These are phyloP conservation scores for Populus hybrid DNA, from an alignment of 441 rosid genomes.

Conservation along the genomic window DNA sequence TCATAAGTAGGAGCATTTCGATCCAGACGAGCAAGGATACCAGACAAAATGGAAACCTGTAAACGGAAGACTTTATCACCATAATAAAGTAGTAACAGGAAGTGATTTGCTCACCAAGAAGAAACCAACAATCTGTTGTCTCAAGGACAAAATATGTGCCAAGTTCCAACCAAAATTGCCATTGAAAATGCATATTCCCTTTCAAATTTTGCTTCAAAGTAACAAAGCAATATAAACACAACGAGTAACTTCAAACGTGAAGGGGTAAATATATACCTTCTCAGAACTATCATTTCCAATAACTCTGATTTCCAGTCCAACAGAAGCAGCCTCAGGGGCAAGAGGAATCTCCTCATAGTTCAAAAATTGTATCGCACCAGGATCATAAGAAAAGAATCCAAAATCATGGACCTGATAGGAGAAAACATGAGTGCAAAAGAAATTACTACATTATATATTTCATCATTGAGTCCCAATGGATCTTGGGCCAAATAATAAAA, in stretches of 20 bases:
- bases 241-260: neutral
- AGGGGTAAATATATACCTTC: slow-evolving; percentile 56
- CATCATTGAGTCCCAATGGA: neutral
- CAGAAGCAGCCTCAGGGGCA: slow-evolving; percentile 92
- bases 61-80: neutral
- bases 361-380: slow-evolving; percentile 73
- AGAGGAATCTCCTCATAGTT: slow-evolving; percentile 96
- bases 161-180: neutral
- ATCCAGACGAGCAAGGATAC: slow-evolving; percentile 96
- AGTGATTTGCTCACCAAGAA: neutral
- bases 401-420: slow-evolving; percentile 90
- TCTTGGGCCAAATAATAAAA: neutral
- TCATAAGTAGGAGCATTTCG: slow-evolving; percentile 91
- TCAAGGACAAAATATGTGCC: neutral
- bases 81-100: neutral
- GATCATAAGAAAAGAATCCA: slow-evolving; percentile 96
- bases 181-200: neutral
- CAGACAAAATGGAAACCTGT: slow-evolving; percentile 96
- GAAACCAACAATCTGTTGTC: neutral
- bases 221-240: neutral
- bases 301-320: slow-evolving; percentile 98
- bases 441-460: neutral
- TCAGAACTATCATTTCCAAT: slow-evolving; percentile 99
- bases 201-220: neutral
- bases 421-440: neutral